phyloP scores from a whole-genome alignment of 345 rosid species.

The Eucalyptus leucophloia region DNA sequence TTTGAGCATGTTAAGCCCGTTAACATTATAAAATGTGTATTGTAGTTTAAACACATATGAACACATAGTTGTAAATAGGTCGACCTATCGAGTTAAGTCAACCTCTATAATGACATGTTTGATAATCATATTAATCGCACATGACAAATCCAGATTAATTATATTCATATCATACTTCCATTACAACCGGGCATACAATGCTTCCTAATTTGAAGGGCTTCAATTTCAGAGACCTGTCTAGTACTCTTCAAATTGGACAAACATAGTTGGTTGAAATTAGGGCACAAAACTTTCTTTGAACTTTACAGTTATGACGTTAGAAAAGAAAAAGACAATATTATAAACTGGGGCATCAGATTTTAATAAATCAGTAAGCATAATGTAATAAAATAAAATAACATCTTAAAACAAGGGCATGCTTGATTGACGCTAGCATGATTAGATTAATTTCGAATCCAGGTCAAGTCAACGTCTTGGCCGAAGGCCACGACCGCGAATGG shows the following conservation, averaged over 20 bases:
- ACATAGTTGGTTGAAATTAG: background rate
- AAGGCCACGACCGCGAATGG: background rate
- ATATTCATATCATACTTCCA: background rate
- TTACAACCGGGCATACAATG: fast-evolving
- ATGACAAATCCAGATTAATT: fast-evolving
- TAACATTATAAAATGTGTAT: background rate
- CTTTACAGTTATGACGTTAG: background rate
- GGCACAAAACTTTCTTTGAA: background rate
- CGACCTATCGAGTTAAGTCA: background rate
- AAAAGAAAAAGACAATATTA: background rate
- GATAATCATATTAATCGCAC: too few species aligned
- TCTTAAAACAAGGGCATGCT: background rate
- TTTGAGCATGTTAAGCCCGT: background rate
- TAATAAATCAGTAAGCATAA: background rate
- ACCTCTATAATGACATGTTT: background rate
- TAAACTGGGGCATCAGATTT: background rate
- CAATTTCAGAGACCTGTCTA: background rate
- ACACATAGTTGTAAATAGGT: background rate
- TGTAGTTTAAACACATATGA: background rate
- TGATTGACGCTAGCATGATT: background rate
- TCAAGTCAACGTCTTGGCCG: background rate
- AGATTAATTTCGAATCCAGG: background rate
- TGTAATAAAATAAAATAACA: background rate
- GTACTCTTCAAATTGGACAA: background rate
- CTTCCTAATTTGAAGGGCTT: fast-evolving